These are phyloP conservation scores for Dichotomopilus funicola DNA, from an alignment of 2,329 filamentous ascomycete genomes.

Conservation along the genomic window DNA sequence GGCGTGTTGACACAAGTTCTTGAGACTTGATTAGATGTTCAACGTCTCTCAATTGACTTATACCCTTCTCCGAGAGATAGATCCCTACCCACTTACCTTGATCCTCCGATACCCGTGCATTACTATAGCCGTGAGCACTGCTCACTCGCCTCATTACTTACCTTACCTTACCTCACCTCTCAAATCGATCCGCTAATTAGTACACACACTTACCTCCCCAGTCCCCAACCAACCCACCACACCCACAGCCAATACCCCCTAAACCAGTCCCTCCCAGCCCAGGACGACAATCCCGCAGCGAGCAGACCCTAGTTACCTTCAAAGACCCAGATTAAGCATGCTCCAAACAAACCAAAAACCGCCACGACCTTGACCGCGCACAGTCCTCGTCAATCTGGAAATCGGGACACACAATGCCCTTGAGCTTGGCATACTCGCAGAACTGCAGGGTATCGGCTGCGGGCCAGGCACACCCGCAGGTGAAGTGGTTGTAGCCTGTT, in stretches of 20 bases:
- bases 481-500: slow-evolving; percentile 7
- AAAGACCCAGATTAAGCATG: background rate
- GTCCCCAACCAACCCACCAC: background rate
- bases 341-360: slow-evolving; percentile 2
- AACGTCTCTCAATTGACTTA: too few species aligned
- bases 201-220: background rate
- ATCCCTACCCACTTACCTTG: too few species aligned
- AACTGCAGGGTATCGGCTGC: background rate
- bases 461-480: slow-evolving; percentile 10
- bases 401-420: slow-evolving; percentile 5
- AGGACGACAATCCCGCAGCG: too few species aligned
- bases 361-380: background rate
- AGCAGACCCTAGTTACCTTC: background rate
- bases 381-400: slow-evolving; percentile 11
- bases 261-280: background rate
- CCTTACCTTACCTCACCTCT: too few species aligned
- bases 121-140: too few species aligned
- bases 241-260: background rate
- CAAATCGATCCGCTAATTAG: too few species aligned
- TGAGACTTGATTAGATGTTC: too few species aligned
- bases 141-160: too few species aligned
- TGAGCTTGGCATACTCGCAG: slow-evolving; percentile 13
- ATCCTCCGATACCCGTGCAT: too few species aligned
- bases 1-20: too few species aligned
- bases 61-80: too few species aligned